Evolutionary conservation across 140 eudicot genomes (phyloP).

Genomic region (Flaveria floridana): DNA sequence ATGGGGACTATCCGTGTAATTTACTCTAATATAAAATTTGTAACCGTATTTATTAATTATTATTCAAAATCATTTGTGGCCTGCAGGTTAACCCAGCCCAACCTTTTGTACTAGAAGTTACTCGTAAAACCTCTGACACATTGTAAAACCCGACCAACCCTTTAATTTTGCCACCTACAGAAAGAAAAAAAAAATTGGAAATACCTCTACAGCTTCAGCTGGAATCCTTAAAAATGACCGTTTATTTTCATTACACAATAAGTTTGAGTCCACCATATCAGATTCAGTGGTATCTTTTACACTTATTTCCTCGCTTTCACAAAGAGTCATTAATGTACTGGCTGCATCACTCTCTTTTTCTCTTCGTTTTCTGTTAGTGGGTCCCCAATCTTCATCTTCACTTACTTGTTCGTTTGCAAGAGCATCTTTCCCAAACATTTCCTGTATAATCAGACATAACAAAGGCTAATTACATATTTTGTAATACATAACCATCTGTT

Average conservation of each 20-base stretch:
- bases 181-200: background rate
- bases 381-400: slow-evolving; percentile 99
- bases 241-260: slow-evolving; percentile 31
- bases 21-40: background rate
- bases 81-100: background rate
- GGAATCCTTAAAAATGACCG: slow-evolving; percentile 64
- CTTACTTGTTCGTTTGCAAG: slow-evolving; percentile 60
- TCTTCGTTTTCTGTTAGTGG: slow-evolving; percentile 65
- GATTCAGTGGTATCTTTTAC: slow-evolving; percentile 27
- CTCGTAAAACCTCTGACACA: background rate
- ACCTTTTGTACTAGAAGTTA: background rate
- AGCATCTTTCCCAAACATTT: slow-evolving; percentile 89
- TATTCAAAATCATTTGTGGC: background rate
- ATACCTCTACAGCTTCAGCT: slow-evolving; percentile 71
- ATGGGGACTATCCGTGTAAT: too few relatives aligned
- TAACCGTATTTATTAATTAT: background rate
- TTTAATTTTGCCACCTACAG: background rate
- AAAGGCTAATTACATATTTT: slow-evolving; percentile 6
- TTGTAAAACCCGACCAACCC: background rate
- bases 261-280: slow-evolving; percentile 27
- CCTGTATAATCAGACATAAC: slow-evolving; percentile 40
- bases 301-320: slow-evolving; percentile 49
- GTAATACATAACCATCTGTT: background rate
- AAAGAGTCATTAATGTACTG: slow-evolving; percentile 57
- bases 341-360: slow-evolving; percentile 85